A percentile compares a stretch with the other conserved stretches of the same genome.
phyloP scores from a whole-genome alignment of 768 basidiomycete genomes.

The Porphyrellus cyaneotinctus region DNA sequence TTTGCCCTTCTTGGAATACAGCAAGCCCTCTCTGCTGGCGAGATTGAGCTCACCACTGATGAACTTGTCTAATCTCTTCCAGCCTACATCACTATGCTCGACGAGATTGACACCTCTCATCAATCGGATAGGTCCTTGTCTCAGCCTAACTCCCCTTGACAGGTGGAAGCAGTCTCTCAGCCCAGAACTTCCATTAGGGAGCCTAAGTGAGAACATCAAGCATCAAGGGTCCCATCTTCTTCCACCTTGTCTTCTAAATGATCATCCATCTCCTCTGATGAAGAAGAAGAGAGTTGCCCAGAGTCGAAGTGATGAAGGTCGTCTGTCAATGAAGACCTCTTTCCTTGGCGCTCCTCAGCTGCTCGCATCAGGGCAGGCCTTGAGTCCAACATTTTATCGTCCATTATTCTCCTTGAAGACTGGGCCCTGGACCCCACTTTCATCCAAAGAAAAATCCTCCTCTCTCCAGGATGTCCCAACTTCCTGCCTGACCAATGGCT shows the following conservation, averaged over 20 bases:
- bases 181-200: too few relatives aligned
- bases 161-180: too few relatives aligned
- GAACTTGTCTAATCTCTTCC: background rate
- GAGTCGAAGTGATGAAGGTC: too few relatives aligned
- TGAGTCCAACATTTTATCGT: background rate
- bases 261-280: too few relatives aligned
- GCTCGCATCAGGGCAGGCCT: too few relatives aligned
- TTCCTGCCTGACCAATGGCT: constrained; percentile 11
- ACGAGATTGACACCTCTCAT: background rate
- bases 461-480: background rate
- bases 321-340: background rate
- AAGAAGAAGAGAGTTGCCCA: too few relatives aligned
- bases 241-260: too few relatives aligned
- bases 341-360: background rate
- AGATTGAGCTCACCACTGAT: too few relatives aligned
- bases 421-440: background rate
- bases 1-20: too few relatives aligned
- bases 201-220: background rate
- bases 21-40: too few relatives aligned
- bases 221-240: too few relatives aligned
- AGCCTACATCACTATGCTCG: background rate
- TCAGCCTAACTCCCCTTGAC: too few relatives aligned
- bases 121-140: background rate
- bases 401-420: background rate
- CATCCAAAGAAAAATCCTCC: background rate